phyloP scores from a whole-genome alignment of 129 eudicot genomes.

The Pittosporum tobira region DNA sequence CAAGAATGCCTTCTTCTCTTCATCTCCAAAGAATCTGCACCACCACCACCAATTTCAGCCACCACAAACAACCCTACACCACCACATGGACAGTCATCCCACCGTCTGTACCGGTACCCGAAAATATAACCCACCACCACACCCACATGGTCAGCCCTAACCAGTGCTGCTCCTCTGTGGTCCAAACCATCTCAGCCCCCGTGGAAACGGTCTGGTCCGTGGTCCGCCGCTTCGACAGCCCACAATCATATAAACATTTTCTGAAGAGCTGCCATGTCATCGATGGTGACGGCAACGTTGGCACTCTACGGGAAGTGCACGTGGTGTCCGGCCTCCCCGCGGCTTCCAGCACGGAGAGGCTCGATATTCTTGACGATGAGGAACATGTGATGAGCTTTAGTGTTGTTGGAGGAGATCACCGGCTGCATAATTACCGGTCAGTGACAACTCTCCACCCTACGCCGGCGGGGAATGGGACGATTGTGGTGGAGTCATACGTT shows the following conservation, averaged over 20 bases:
- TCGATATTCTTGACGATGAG: constrained; percentile 9
- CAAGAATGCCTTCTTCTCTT: constrained; percentile 6
- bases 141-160: neutral
- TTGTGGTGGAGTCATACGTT: constrained; percentile 4
- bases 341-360: constrained; percentile 6
- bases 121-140: neutral
- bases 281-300: neutral
- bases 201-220: constrained; percentile 8
- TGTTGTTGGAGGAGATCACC: neutral
- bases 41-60: neutral
- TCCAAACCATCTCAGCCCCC: neutral
- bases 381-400: constrained; percentile 5
- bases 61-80: neutral
- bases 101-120: neutral
- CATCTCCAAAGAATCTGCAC: neutral
- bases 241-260: constrained; percentile 11
- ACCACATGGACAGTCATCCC: neutral
- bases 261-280: constrained; percentile 9
- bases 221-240: constrained; percentile 11
- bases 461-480: neutral
- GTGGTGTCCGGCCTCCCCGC: constrained; percentile 8
- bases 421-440: constrained; percentile 14
- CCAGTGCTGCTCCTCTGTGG: constrained; percentile 12
- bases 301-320: neutral
- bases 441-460: constrained; percentile 5